Base-by-base conservation (phyloP, 805 yeast species). In the Hanseniaspora lachancei region DNA sequence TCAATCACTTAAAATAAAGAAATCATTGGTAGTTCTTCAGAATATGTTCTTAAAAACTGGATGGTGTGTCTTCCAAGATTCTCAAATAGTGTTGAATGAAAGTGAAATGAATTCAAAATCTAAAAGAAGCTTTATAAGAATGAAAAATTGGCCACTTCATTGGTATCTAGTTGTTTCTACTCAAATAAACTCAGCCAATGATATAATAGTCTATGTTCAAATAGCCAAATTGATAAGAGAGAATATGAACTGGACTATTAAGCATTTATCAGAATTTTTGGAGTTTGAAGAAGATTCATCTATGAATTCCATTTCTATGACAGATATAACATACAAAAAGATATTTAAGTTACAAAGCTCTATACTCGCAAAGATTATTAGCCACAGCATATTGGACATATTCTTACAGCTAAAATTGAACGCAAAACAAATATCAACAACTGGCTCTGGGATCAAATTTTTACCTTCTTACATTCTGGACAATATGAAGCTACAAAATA, bases 11-110 rank as follows among this genome's bases (percentile, higher is more conserved):
- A 67, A 66, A 55, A 52, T 67, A 43, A 70, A 66, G 46, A 68
- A 66, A 49, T 66, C 66, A 13, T 63, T 62, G 1, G 61, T 61
- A 20, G 62, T 66, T n/a, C 43, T 68, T 13, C 58, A 62, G 10
- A 66, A 66, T 47, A 68, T 68, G 70, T 66, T 68, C 57, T 67
- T 65, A 44, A 68, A 67, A 54, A 66, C 69, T 4, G 70, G 70
- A 23, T 68, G 72, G 72, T 57, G 61, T 35, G 58, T 56, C 2
- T 51, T 39, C 38, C 48, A 47, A 23, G 55, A 51, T 24, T 46
- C 49, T 18, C 55, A 51, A 21, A 40, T 40, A 32, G 41, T 40
- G 2, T 18, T 41, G 6, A 55, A 57, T 9, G 40, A 49, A 12
- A 8, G 46, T 5, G 55, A 48, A 20, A 44, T 21, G 15, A 38